Base-by-base conservation (phyloP, 176 grass and related monocot species). In the Chloris gayana region DNA sequence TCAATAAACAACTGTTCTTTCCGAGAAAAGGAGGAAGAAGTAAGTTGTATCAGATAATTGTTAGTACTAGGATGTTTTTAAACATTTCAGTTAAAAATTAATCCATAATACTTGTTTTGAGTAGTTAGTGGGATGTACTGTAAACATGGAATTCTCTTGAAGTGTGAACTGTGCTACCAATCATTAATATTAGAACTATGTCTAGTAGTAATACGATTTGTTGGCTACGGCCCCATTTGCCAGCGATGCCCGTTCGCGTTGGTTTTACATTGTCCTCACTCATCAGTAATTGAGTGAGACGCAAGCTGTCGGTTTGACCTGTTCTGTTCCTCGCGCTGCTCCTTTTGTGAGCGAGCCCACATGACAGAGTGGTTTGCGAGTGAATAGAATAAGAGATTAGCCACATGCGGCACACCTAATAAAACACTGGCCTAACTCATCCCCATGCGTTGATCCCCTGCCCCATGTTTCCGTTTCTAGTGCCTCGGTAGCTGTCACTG, bases 351-450 rank as follows among this genome's bases (percentile, higher is more conserved):
- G 17, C 44, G 26, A 50, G 19, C 50, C 72, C 72, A 26, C 34
- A 60, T 61, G 73, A 42, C 5, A 29, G 14, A 42, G 73, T 38
- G 33, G 51, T 75, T 75, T 41, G 37, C 17, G 21, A 15, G 1
- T 19, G 14, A 61, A 76, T 76, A 76, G 21, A 62, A 26, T 30
- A 62, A 1, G 17, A 10, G 6, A 42, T 32, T 56, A 8, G 18
- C 0, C 75, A 78, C 60, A 65, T 65, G 60, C 75, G 14, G 59
- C 75, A 33, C 75, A 64, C 59, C 18, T 47, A 32, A 77, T 62
- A 42, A 57, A 57, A 77, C 75, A 65, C 41, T 34, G 60, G 65
- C 60, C 42, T 49, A 78, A 44, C 75, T 65, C 75, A 78, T 78
- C 60, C 42, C 75, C 60, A 78, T n/a, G 75, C 60, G 41, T 49